Evolutionary conservation across 495 filamentous ascomycete species (phyloP).

Genomic region (Pyrenula aspistea): DNA sequence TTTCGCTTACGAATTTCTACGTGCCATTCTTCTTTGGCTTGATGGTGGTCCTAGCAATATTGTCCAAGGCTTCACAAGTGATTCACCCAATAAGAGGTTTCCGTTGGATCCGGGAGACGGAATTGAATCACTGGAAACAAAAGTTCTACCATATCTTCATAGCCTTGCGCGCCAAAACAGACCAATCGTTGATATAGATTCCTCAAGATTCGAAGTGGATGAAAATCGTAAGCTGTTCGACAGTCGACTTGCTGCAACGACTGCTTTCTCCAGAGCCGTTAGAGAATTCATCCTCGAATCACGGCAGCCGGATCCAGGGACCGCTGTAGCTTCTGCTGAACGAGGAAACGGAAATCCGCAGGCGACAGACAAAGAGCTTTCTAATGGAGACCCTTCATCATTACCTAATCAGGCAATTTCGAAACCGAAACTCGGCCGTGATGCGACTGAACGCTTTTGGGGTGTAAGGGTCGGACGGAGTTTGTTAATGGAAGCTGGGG

Average conservation of each 20-base stretch:
- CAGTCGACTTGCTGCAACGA: slow-evolving; percentile 43
- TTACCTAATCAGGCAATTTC: neutral
- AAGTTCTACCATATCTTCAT: slow-evolving; percentile 49
- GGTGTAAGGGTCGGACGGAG: slow-evolving; percentile 47
- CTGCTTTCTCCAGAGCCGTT: slow-evolving; percentile 41
- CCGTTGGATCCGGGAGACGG: slow-evolving; percentile 37
- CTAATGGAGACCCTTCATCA: neutral
- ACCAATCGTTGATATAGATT: slow-evolving; percentile 44
- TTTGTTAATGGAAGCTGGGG: slow-evolving; percentile 47
- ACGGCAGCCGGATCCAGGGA: slow-evolving; percentile 24
- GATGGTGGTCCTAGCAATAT: slow-evolving; percentile 41
- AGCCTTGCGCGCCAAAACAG: slow-evolving; percentile 28
- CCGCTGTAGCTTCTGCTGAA: neutral
- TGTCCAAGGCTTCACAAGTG: slow-evolving; percentile 41
- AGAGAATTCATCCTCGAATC: slow-evolving; percentile 27
- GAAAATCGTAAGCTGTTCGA: slow-evolving; percentile 36
- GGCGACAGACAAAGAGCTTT: neutral
- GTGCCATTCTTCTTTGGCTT: slow-evolving; percentile 51
- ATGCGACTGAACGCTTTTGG: slow-evolving; percentile 44
- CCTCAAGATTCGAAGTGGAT: slow-evolving; percentile 46
- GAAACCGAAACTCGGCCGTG: slow-evolving; percentile 16
- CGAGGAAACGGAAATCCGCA: neutral
- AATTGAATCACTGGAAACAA: slow-evolving; percentile 36
- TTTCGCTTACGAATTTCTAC: slow-evolving; percentile 53
- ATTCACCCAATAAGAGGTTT: slow-evolving; percentile 25